Evolutionary conservation across 495 filamentous ascomycete genomes (phyloP).

Genomic region (Articulospora tetracladia): DNA sequence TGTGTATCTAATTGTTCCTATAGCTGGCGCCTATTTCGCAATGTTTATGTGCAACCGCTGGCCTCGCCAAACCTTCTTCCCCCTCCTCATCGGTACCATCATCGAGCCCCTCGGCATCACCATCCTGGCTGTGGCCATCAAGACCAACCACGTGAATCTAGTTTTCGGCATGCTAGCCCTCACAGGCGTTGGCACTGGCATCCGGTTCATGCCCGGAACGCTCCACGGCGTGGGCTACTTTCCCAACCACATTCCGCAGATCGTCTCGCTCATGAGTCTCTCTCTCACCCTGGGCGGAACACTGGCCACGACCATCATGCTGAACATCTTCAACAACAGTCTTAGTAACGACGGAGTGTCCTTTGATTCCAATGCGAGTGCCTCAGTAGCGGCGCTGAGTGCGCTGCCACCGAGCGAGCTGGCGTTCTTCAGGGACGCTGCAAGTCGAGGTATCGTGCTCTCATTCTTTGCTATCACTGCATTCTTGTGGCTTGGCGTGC

Average conservation of each 20-base stretch:
- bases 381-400: constrained; percentile 12
- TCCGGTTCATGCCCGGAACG: constrained; percentile 41
- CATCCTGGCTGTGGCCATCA: constrained; percentile 44
- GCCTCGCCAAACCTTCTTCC: constrained; percentile 50
- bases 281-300: constrained; percentile 55
- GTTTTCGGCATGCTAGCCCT: constrained; percentile 60
- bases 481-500: constrained; percentile 10
- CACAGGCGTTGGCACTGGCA: constrained; percentile 52
- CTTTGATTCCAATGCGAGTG: constrained; percentile 13
- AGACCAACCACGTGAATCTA: constrained; percentile 30
- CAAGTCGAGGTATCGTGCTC: constrained; percentile 6
- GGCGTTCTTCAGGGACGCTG: neutral
- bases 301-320: constrained; percentile 54
- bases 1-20: constrained; percentile 8
- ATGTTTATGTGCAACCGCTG: constrained; percentile 51
- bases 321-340: constrained; percentile 57
- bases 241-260: constrained; percentile 43
- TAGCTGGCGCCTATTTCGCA: constrained; percentile 46
- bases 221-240: constrained; percentile 54
- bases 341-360: constrained; percentile 10
- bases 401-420: constrained; percentile 3
- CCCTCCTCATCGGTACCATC: constrained; percentile 45
- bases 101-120: constrained; percentile 43
- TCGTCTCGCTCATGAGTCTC: constrained; percentile 48
- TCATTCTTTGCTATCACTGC: neutral